Percentiles rank a stretch among this genome's conserved stretches.
Evolutionary conservation across 345 rosid species (phyloP).

Genomic region (Ailanthus altissimus): DNA sequence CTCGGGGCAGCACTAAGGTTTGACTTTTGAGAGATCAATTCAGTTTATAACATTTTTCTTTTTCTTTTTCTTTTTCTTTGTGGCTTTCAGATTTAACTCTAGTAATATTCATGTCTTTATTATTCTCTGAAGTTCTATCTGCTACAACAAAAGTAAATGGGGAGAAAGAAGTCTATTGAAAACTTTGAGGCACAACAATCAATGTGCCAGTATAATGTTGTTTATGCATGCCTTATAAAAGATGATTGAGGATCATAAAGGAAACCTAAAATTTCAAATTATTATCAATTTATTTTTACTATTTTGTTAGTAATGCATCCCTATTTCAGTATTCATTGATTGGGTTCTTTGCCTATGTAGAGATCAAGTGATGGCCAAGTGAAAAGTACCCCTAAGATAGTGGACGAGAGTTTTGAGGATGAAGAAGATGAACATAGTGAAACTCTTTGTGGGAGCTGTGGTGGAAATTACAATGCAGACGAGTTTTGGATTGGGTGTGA

Average conservation of each 20-base stretch:
- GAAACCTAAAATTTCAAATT: neutral
- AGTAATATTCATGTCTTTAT: neutral
- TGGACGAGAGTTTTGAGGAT: constrained; percentile 53
- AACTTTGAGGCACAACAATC: constrained; percentile 1
- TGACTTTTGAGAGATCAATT: constrained; percentile 16
- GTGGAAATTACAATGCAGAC: constrained; percentile 68
- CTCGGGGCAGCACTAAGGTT: constrained; percentile 69
- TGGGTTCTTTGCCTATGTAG: constrained; percentile 29
- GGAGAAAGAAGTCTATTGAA: neutral
- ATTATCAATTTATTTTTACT: neutral
- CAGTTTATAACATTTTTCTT: neutral
- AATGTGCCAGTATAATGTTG: neutral
- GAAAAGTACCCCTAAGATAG: constrained; percentile 53
- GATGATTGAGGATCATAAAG: neutral
- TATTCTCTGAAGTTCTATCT: neutral
- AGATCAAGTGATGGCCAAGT: constrained; percentile 68
- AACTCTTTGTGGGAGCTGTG: constrained; percentile 76
- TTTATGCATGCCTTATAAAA: neutral
- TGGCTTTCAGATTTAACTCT: neutral
- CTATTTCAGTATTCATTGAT: neutral
- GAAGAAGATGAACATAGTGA: constrained; percentile 78
- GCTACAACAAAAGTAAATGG: neutral
- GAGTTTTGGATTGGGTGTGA: constrained; percentile 92
- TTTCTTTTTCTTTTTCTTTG: neutral
- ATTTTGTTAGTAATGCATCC: neutral